Evolutionary conservation across 495 filamentous ascomycete genomes (phyloP).

Genomic region (Platismatia glauca): DNA sequence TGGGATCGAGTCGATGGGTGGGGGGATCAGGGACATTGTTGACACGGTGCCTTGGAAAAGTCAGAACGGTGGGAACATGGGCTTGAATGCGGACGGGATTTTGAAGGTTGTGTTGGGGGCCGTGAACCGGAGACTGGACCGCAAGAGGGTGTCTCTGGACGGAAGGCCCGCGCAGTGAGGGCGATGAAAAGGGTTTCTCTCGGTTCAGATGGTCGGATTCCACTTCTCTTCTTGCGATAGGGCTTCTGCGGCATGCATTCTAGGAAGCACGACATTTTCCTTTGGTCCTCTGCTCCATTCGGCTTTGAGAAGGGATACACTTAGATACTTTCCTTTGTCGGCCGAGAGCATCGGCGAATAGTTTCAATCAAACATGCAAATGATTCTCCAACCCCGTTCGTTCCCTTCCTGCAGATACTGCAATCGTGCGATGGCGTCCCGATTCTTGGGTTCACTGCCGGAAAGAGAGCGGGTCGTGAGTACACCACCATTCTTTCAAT

Average conservation of each 20-base stretch:
- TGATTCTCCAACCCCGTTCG: too few relatives aligned
- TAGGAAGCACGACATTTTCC: rapidly evolving
- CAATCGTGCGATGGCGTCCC: too few relatives aligned
- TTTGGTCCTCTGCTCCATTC: neutral
- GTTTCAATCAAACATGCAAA: too few relatives aligned
- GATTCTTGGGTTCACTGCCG: too few relatives aligned
- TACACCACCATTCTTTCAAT: too few relatives aligned
- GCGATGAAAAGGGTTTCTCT: neutral
- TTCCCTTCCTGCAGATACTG: too few relatives aligned
- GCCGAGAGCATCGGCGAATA: too few relatives aligned
- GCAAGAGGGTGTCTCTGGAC: conserved; percentile 19
- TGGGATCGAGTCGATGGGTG: conserved; percentile 46
- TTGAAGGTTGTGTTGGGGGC: conserved; percentile 60
- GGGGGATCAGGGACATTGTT: conserved; percentile 74
- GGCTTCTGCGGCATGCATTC: neutral
- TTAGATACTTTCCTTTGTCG: too few relatives aligned
- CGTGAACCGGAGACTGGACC: conserved; percentile 17
- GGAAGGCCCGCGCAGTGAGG: neutral
- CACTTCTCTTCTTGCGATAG: neutral
- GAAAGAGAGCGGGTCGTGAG: too few relatives aligned
- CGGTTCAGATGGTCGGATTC: neutral
- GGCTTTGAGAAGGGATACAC: neutral
- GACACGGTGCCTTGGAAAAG: conserved; percentile 76
- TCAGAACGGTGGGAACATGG: conserved; percentile 26
- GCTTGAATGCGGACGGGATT: conserved; percentile 57